Evolutionary conservation across 306 rosid genomes (phyloP), one percentile per base, ranked within the genome.

Genomic region (Gastrolobium bilobum): DNA sequence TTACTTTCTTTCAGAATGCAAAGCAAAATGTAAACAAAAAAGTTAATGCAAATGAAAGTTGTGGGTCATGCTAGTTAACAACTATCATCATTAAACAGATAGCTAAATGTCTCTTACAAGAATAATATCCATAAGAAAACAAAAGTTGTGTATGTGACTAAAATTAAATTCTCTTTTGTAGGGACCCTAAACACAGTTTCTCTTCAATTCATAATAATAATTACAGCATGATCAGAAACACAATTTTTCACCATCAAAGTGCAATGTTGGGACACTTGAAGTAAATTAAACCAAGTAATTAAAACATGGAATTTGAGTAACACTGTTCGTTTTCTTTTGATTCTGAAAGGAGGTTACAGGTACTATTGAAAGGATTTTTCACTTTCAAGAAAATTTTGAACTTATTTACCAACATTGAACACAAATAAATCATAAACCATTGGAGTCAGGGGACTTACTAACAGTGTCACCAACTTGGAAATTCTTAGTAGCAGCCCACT

Each of bases 381-480:
- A 26, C 14, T 54, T 54, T 46, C 62, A 26, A 33, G 39, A 59
- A 44, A 58, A 30, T 2, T 11, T 39, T 10, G 71, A 40, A 40
- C 76, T 31, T 6, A 68, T 58, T 1, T 15, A 15, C 10, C 50
- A 69, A 20, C 14, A 10, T 37, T 10, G 10, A 54, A 66, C n/a
- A 77, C 10, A 52, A 65, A 52, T 48, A 63, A 10, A 34, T 0
- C 31, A 54, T 44, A 7, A 35, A 47, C 11, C 66, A 73, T 10
- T 63, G 71, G 77, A 52, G n/a, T 47, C 7, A 37, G 9, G 6
- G 52, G 67, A 82, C 91, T 88, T 84, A 93, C 97, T 71, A 73
- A 93, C 82, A 62, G 87, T 74, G 44, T 93, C 94, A 78, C 93
- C 97, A 62, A 82, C 75, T 52, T 77, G 63, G 81, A 93, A 89